Conservation (phyloP, 768 basidiomycete genomes). For the Calocybe indica region DNA sequence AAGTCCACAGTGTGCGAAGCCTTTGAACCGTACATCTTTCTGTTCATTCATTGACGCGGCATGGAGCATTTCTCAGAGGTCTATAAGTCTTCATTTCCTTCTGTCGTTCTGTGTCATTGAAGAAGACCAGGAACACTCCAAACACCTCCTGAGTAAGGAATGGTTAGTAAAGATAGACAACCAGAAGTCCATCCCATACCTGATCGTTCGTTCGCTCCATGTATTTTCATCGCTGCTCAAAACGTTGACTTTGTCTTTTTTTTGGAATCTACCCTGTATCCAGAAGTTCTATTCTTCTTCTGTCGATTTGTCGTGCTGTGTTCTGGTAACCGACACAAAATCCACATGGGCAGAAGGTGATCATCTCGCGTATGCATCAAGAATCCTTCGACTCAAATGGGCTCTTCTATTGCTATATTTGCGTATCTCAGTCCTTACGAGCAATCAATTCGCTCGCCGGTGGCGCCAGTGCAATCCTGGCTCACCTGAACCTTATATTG, state of each 20-base stretch:
- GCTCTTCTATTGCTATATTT: constrained; percentile 7
- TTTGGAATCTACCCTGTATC: not conserved
- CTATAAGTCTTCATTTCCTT: constrained; percentile 6
- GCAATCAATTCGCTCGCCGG: constrained; percentile 57
- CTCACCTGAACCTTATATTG: constrained; percentile 20
- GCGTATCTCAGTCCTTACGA: constrained; percentile 38
- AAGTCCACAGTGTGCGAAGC: constrained; percentile 1
- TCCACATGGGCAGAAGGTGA: constrained; percentile 72
- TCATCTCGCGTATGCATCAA: constrained; percentile 1
- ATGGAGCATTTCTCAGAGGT: constrained; percentile 52
- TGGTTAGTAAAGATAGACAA: constrained; percentile 70
- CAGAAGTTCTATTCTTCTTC: constrained; percentile 63
- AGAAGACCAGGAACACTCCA: constrained; percentile 44
- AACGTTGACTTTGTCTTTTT: not conserved
- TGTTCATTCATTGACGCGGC: constrained; percentile 2
- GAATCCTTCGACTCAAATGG: constrained; percentile 3
- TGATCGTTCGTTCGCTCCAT: constrained; percentile 48
- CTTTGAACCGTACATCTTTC: constrained; percentile 1
- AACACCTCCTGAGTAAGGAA: constrained; percentile 55
- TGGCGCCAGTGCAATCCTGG: constrained; percentile 58
- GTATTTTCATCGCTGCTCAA: too few species aligned
- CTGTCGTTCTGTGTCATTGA: constrained; percentile 7
- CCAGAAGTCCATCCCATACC: constrained; percentile 57
- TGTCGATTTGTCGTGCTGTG: constrained; percentile 49
- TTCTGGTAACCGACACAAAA: constrained; percentile 72